phyloP scores from a whole-genome alignment of 345 rosid species.

The Acer yangbiense region DNA sequence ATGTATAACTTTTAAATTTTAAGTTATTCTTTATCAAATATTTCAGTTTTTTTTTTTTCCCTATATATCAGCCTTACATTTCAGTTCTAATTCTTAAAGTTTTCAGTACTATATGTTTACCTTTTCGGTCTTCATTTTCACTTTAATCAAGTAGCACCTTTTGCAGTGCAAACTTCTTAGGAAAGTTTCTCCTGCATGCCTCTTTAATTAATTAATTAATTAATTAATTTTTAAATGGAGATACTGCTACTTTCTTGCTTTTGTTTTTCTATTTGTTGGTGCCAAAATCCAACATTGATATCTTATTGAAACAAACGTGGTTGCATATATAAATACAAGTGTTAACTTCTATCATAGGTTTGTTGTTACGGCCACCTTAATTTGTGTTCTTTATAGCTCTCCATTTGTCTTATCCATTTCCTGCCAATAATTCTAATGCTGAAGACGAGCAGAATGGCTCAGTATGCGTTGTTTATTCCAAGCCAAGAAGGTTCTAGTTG shows the following conservation, averaged over 20 bases:
- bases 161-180: neutral
- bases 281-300: neutral
- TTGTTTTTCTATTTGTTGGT: neutral
- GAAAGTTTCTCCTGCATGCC: neutral
- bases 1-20: neutral
- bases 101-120: neutral
- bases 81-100: too few relatives aligned
- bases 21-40: neutral
- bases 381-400: slow-evolving; percentile 7
- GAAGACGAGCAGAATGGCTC: neutral
- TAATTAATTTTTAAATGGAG: too few relatives aligned
- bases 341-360: slow-evolving; percentile 1
- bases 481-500: neutral
- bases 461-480: neutral
- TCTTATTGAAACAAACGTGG: neutral
- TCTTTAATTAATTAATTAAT: neutral
- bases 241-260: neutral
- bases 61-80: neutral
- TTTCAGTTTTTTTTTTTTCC: neutral
- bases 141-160: neutral
- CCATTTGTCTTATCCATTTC: neutral
- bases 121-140: neutral
- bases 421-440: slow-evolving; percentile 1
- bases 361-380: neutral
- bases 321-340: neutral